Evolutionary conservation across 352 stramenopile genomes (phyloP).

Genomic region (Aphanomyces stellatus): DNA sequence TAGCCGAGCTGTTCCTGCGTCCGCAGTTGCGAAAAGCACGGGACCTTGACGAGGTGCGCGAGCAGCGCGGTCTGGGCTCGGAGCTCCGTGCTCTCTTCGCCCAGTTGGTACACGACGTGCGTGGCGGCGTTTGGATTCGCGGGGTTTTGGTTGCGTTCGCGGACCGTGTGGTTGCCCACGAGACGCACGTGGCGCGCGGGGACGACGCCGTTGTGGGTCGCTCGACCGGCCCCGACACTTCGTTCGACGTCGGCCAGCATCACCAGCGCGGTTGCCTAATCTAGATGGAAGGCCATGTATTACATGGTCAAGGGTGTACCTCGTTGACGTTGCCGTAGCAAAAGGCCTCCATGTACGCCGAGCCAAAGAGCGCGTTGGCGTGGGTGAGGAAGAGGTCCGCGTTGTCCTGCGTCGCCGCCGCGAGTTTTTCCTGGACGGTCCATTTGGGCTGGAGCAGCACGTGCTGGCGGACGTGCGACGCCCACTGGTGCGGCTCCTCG

Average conservation of each 20-base stretch:
- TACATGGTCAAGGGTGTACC: slow-evolving; percentile 21
- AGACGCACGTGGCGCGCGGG: slow-evolving; percentile 26
- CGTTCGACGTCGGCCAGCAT: background rate
- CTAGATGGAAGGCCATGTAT: too few species aligned
- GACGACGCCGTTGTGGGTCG: slow-evolving; percentile 24
- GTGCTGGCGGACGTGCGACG: slow-evolving; percentile 28
- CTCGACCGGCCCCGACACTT: slow-evolving; percentile 24
- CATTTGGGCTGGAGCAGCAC: slow-evolving; percentile 32
- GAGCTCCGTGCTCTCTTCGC: slow-evolving; percentile 28
- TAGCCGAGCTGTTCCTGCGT: slow-evolving; percentile 67
- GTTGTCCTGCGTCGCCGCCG: slow-evolving; percentile 24
- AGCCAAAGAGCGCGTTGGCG: slow-evolving; percentile 27
- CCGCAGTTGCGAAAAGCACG: slow-evolving; percentile 50
- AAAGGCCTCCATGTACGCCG: slow-evolving; percentile 35
- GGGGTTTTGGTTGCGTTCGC: slow-evolving; percentile 30
- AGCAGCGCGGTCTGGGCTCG: slow-evolving; percentile 44
- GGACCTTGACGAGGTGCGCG: slow-evolving; percentile 46
- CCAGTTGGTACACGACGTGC: slow-evolving; percentile 45
- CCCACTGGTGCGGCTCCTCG: slow-evolving; percentile 40
- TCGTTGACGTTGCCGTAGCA: slow-evolving; percentile 46
- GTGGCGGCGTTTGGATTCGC: slow-evolving; percentile 53
- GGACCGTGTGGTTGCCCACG: slow-evolving; percentile 27
- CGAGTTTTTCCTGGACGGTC: slow-evolving; percentile 31
- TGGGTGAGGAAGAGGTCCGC: slow-evolving; percentile 29
- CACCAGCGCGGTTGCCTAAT: background rate